Percentiles rank a stretch among this genome's conserved stretches.
Evolutionary conservation across 768 basidiomycete genomes (phyloP).

Genomic region (Tulasnella sp.): DNA sequence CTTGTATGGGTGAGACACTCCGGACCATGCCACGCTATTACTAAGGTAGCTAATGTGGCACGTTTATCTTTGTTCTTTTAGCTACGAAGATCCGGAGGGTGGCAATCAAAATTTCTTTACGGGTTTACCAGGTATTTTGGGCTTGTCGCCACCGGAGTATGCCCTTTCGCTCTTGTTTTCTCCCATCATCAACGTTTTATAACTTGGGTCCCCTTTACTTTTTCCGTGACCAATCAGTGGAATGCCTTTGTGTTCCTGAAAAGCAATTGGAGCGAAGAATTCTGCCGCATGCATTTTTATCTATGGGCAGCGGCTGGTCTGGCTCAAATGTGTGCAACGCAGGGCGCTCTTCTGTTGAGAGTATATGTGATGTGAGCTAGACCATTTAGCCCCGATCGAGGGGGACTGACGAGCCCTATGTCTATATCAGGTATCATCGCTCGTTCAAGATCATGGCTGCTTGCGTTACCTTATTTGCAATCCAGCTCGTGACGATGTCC

Average conservation of each 20-base stretch:
- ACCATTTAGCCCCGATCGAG: background rate
- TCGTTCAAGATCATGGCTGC: background rate
- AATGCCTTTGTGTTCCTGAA: background rate
- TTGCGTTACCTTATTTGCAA: background rate
- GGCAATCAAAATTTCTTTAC: slow-evolving; percentile 13
- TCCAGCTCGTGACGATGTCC: background rate
- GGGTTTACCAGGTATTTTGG: slow-evolving; percentile 8
- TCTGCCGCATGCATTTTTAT: background rate
- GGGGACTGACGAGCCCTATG: background rate
- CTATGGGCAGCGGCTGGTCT: background rate
- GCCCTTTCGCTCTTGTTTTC: background rate
- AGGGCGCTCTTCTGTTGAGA: background rate
- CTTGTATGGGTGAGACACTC: background rate
- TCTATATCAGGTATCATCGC: background rate
- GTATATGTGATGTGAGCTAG: background rate
- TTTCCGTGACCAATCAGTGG: background rate
- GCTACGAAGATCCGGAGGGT: background rate
- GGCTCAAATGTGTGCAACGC: background rate
- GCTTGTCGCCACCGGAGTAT: background rate
- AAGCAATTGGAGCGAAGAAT: background rate
- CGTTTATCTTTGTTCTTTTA: background rate
- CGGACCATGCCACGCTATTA: background rate
- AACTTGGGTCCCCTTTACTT: background rate
- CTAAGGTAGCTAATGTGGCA: background rate
- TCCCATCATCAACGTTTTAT: background rate